Conservation (phyloP, 371 early-diverging fungal genomes). For the Saksenaea oblongispora region DNA sequence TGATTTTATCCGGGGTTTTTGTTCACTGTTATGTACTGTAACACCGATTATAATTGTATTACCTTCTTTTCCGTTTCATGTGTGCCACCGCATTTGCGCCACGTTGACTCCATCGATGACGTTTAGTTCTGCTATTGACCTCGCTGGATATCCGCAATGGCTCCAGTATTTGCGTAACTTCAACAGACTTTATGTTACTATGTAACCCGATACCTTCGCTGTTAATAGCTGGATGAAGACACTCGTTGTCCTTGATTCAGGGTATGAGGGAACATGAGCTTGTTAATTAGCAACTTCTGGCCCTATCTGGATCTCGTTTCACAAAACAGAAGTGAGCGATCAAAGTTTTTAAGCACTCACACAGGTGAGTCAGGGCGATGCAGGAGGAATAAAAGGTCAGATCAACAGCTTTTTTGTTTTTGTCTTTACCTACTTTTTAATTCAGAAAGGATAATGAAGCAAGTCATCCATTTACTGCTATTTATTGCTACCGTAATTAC, state of each 20-base stretch:
- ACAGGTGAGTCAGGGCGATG: neutral
- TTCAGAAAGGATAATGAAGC: neutral
- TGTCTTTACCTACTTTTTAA: neutral
- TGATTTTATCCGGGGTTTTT: too few relatives aligned
- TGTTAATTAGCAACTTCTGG: neutral
- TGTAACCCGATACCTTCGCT: too few relatives aligned
- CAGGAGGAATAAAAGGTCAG: neutral
- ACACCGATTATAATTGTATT: too few relatives aligned
- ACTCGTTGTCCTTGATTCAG: neutral
- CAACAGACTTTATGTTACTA: too few relatives aligned
- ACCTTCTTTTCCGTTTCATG: too few relatives aligned
- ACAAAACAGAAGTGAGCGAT: neutral
- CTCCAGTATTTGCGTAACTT: too few relatives aligned
- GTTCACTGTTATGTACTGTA: too few relatives aligned
- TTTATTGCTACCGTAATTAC: neutral
- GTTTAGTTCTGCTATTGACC: too few relatives aligned
- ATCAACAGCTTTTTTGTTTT: neutral
- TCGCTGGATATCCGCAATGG: too few relatives aligned
- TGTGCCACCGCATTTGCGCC: too few relatives aligned
- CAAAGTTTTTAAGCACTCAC: neutral
- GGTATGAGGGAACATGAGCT: neutral
- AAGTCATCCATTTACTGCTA: neutral
- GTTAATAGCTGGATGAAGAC: too few relatives aligned
- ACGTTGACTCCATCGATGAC: too few relatives aligned
- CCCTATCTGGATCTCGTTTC: neutral